Conservation (phyloP, 805 yeast species). For the Yamadazyma sp. region DNA sequence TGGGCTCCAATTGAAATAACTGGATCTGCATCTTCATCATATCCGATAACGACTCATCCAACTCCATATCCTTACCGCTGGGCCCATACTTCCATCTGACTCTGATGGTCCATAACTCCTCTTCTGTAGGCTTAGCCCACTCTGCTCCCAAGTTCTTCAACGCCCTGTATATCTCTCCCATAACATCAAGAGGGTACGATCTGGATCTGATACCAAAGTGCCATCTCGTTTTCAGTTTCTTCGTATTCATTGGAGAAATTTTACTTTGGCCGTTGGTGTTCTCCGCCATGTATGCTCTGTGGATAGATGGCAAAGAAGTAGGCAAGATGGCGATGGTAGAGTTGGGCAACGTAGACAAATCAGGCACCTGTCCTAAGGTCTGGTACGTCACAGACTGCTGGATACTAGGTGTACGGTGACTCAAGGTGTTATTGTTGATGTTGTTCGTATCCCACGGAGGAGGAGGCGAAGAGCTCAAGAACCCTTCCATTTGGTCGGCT, state of each 20-base stretch:
- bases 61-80: conserved; percentile 16
- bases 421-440: conserved; percentile 19
- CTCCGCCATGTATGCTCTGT: conserved; percentile 87
- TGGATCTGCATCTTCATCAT: conserved; percentile 97
- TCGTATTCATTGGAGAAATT: conserved; percentile 58
- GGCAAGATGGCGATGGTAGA: conserved; percentile 92
- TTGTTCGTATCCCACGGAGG: conserved; percentile 37
- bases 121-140: conserved; percentile 94
- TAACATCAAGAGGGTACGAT: conserved; percentile 94
- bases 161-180: conserved; percentile 97
- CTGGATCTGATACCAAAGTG: conserved; percentile 97
- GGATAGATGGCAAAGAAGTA: conserved; percentile 90
- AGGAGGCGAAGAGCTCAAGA: conserved; percentile 62
- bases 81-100: conserved; percentile 87
- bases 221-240: conserved; percentile 94
- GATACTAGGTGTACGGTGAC: conserved; percentile 39
- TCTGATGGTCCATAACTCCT: conserved; percentile 92
- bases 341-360: conserved; percentile 54
- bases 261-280: conserved; percentile 20
- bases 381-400: conserved; percentile 47
- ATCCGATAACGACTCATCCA: conserved; percentile 46
- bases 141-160: conserved; percentile 92
- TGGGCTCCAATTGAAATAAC: conserved; percentile 91
- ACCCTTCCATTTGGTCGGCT: conserved; percentile 55
- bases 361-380: conserved; percentile 47